Conservation (phyloP, 2,329 filamentous ascomycete genomes). For the Fusarium papillatum region DNA sequence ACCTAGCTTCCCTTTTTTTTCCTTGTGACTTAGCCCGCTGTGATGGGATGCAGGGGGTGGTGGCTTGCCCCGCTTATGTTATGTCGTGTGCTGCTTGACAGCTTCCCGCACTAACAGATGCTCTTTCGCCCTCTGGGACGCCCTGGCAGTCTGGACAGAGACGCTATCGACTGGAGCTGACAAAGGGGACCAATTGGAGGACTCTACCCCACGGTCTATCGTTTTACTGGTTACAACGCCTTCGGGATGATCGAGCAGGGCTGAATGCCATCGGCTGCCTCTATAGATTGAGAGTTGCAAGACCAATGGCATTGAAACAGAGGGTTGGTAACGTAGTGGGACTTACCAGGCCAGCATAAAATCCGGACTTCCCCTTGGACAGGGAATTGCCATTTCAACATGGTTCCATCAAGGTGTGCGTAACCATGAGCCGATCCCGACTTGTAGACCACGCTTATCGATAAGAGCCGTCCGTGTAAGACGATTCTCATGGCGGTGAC, state of each 20-base stretch:
- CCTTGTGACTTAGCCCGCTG: constrained; percentile 21
- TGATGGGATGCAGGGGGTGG: constrained; percentile 40
- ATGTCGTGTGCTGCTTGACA: constrained; percentile 34
- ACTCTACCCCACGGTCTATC: neutral
- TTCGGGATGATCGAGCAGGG: constrained; percentile 9
- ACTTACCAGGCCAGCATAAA: neutral
- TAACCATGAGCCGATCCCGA: neutral
- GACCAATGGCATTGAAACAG: neutral
- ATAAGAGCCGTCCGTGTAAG: neutral
- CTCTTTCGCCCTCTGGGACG: constrained; percentile 2
- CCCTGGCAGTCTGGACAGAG: neutral
- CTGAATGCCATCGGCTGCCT: neutral
- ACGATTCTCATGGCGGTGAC: neutral
- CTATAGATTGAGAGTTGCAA: neutral
- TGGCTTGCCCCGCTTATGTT: constrained; percentile 33
- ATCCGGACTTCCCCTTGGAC: neutral
- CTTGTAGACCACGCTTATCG: neutral
- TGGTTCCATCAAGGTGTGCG: neutral
- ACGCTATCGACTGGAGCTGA: constrained; percentile 10
- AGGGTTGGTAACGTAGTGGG: neutral
- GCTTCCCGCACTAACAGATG: constrained; percentile 35
- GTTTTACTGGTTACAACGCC: constrained; percentile 6
- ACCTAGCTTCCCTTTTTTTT: constrained; percentile 40
- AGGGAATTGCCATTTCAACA: neutral
- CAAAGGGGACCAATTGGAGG: constrained; percentile 16